Evolutionary conservation across 495 filamentous ascomycete genomes (phyloP).

Genomic region (Annulohypoxylon bovei): DNA sequence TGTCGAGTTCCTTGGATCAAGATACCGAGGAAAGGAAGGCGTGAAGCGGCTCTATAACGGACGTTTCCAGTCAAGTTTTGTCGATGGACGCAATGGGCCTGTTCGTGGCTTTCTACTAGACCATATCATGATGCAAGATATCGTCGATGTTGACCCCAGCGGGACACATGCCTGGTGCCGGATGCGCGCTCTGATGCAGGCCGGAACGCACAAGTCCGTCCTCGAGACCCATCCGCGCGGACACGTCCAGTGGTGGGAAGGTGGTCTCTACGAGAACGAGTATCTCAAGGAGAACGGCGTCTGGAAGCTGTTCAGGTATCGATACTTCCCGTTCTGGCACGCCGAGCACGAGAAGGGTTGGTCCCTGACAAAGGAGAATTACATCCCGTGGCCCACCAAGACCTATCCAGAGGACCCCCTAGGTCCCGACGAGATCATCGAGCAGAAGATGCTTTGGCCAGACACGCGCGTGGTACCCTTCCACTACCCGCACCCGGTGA

Average conservation of each 20-base stretch:
- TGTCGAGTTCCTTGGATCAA: slow-evolving; percentile 65
- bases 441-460: slow-evolving; percentile 65
- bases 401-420: slow-evolving; percentile 59
- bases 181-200: slow-evolving; percentile 66
- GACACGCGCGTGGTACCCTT: slow-evolving; percentile 65
- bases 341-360: slow-evolving; percentile 63
- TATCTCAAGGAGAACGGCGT: slow-evolving; percentile 66
- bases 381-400: slow-evolving; percentile 57
- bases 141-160: slow-evolving; percentile 57
- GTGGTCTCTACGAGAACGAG: slow-evolving; percentile 68
- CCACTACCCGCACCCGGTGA: slow-evolving; percentile 66
- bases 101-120: slow-evolving; percentile 65
- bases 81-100: slow-evolving; percentile 63
- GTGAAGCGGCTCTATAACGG: slow-evolving; percentile 63
- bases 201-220: slow-evolving; percentile 61
- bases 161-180: slow-evolving; percentile 62
- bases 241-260: slow-evolving; percentile 66
- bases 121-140: slow-evolving; percentile 67
- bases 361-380: slow-evolving; percentile 62
- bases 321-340: slow-evolving; percentile 68
- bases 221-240: slow-evolving; percentile 59
- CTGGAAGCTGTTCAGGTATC: slow-evolving; percentile 65
- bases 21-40: slow-evolving; percentile 63
- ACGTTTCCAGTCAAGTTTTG: slow-evolving; percentile 60
- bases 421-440: slow-evolving; percentile 63